Evolutionary conservation across 345 rosid species (phyloP).

Genomic region (Turnera subulata): DNA sequence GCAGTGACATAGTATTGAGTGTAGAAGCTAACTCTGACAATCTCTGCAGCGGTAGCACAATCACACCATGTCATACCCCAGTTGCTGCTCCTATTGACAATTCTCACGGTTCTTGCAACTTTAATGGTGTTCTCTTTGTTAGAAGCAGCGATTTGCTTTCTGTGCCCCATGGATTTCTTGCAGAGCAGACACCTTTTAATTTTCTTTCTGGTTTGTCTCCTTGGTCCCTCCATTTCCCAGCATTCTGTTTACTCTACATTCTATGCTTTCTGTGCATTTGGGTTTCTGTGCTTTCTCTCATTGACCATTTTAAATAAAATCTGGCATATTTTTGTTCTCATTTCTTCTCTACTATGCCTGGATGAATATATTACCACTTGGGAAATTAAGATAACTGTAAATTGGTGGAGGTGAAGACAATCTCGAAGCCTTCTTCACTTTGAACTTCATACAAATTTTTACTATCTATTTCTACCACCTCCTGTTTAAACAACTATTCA

Average conservation of each 20-base stretch:
- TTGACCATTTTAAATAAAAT: background rate
- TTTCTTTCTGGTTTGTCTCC: conserved; percentile 32
- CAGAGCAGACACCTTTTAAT: conserved; percentile 21
- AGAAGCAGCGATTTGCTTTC: conserved; percentile 17
- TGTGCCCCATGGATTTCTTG: conserved; percentile 10
- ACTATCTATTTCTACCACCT: no score
- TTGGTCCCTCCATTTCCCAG: conserved; percentile 2
- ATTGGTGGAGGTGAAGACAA: no score
- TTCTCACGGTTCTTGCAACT: conserved; percentile 7
- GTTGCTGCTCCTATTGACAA: conserved; percentile 11
- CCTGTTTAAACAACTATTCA: no score
- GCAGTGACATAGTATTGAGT: background rate
- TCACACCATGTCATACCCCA: conserved; percentile 6
- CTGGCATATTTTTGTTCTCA: background rate
- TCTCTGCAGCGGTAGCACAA: conserved; percentile 24
- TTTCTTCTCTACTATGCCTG: no score
- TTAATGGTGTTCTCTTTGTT: conserved; percentile 20
- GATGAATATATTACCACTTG: no score
- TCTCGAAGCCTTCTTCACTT: no score
- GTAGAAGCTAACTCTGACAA: background rate
- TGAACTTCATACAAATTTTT: no score
- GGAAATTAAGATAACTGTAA: no score
- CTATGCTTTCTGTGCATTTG: conserved; percentile 4
- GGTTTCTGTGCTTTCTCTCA: conserved; percentile 12
- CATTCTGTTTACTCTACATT: background rate